Evolutionary conservation across 768 basidiomycete genomes (phyloP).

Genomic region (Pluteus cervinus): DNA sequence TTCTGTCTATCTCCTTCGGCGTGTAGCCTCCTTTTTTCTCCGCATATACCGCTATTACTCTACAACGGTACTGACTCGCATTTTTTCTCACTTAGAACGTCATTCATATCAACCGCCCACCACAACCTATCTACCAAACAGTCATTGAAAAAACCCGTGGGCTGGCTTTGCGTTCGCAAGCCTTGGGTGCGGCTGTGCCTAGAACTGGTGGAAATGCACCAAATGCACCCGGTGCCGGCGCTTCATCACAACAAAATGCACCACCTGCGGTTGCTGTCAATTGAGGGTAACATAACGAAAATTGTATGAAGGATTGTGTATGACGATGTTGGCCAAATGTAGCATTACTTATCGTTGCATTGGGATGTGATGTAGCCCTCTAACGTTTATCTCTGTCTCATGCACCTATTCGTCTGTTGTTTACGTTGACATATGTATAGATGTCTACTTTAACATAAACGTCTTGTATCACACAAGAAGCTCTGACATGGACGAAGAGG

Average conservation of each 20-base stretch:
- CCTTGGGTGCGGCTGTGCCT: conserved; percentile 67
- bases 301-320: no score
- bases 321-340: no score
- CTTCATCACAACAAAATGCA: conserved; percentile 10
- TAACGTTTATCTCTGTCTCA: no score
- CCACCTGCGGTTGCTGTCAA: conserved; percentile 18
- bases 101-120: conserved; percentile 89
- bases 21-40: background rate
- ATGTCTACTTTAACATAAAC: no score
- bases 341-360: no score
- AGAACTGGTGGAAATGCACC: conserved; percentile 32
- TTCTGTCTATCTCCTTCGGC: background rate
- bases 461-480: no score
- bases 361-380: no score
- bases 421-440: no score
- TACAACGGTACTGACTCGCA: background rate
- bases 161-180: conserved; percentile 85
- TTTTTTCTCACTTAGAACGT: conserved; percentile 62
- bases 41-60: background rate
- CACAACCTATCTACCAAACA: conserved; percentile 85
- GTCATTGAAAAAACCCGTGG: conserved; percentile 96
- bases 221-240: no score
- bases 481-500: no score
- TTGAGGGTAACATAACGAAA: conserved; percentile 6
- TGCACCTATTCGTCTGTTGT: no score